Evolutionary conservation across 306 rosid species (phyloP), one percentile per base, ranked within the genome.

Genomic region (Arachis hypogaea): DNA sequence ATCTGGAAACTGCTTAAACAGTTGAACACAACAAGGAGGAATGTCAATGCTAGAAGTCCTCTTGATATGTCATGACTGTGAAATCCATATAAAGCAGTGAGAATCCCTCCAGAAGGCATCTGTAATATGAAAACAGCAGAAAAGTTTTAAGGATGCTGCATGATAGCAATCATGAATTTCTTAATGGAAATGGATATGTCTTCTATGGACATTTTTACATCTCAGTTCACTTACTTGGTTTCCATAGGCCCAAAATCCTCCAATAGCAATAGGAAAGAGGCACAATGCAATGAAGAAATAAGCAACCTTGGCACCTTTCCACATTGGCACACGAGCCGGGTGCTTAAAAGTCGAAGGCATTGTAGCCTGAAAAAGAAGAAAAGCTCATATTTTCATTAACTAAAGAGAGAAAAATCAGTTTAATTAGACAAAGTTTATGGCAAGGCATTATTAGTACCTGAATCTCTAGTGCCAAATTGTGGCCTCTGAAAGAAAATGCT

Each of bases 291-390:
- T 94, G 85, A 94, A 90, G 82, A 94, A 86, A 82, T 92, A 94
- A 51, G 96, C 99, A 82, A 94, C 97, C 83, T 92, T 94, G 81
- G 97, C 99, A 51, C 99, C 99, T 87, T 84, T 92, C 99, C 99
- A 94, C 99, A 94, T 94, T 10, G 99, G 99, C 52, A 94, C 96
- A 59, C 92, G 96, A 83, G 99, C 99, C 7, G 99, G 99, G 75
- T 94, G 95, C 86, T 94, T 94, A 71, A 94, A 94, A 51, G 97
- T 94, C 16, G 99, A 94, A 18, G 99, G 99, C 99, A 94, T 94
- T 71, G 99, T 94, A 45, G 99, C 83, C 99, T 91, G 81, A 72
- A 63, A 57, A 33, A 62, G 62, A 22, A 70, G 38, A 57, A 68
- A 74, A 67, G 18, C 36, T 43, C 61, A 50, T 59, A 51, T 72